Conservation (phyloP, 306 rosid genomes). For the Nissolia schottii region DNA sequence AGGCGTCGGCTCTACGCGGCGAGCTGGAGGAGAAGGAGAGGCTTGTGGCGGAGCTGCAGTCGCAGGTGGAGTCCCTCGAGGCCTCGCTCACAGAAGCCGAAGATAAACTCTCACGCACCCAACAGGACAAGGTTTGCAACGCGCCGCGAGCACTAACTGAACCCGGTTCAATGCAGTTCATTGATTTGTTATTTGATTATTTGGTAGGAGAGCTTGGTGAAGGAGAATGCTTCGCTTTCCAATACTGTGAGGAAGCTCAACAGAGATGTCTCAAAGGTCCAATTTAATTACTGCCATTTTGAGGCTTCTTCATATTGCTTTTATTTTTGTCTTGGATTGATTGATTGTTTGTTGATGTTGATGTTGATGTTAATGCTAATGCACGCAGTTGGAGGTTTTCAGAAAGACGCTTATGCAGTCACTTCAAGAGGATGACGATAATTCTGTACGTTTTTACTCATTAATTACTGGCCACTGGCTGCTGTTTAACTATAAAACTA, state of each 20-base stretch:
- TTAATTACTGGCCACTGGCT: not conserved
- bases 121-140: slow-evolving; percentile 54
- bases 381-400: slow-evolving; percentile 80
- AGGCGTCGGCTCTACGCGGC: slow-evolving; percentile 42
- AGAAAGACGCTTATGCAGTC: slow-evolving; percentile 87
- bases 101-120: slow-evolving; percentile 52
- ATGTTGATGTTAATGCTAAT: slow-evolving; percentile 4
- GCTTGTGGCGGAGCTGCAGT: slow-evolving; percentile 53
- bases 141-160: not conserved
- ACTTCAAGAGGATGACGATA: slow-evolving; percentile 76
- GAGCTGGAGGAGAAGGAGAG: slow-evolving; percentile 54
- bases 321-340: not conserved
- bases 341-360: too few species aligned
- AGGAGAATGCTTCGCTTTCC: slow-evolving; percentile 61
- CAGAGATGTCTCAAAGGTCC: slow-evolving; percentile 92
- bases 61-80: slow-evolving; percentile 54
- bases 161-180: not conserved
- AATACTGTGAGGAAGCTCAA: slow-evolving; percentile 67
- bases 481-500: too few species aligned
- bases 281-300: not conserved
- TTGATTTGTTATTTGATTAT: not conserved
- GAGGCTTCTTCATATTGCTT: not conserved
- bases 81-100: slow-evolving; percentile 52
- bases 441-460: slow-evolving; percentile 40
- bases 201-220: slow-evolving; percentile 56